Conservation (phyloP, 176 grass and related monocot genomes). For the Chrysopogon serrulatus region DNA sequence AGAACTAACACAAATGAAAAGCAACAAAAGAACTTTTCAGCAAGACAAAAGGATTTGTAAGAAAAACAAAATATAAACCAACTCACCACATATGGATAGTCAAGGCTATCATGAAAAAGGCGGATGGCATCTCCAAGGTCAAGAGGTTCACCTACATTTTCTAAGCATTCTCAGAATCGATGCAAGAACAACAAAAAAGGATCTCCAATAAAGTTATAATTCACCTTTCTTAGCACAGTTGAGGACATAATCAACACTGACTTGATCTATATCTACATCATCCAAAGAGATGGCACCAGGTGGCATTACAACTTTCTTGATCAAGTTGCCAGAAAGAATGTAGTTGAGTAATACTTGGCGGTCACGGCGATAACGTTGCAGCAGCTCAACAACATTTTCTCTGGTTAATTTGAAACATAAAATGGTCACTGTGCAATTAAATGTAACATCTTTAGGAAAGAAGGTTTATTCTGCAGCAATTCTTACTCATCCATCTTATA, state of each 20-base stretch:
- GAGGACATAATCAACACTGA: conserved; percentile 95
- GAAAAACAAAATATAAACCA: conserved; percentile 14
- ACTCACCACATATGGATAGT: conserved; percentile 84
- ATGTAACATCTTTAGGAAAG: neutral
- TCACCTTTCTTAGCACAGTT: conserved; percentile 94
- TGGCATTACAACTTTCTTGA: conserved; percentile 99
- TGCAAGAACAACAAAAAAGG: neutral
- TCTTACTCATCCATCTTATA: conserved; percentile 47
- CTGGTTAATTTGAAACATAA: conserved; percentile 36
- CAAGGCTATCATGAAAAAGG: conserved; percentile 94
- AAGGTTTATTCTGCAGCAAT: neutral
- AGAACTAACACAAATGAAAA: neutral
- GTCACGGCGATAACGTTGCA: conserved; percentile 87
- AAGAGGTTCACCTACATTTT: conserved; percentile 68
- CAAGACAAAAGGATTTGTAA: neutral
- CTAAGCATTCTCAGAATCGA: conserved; percentile 25
- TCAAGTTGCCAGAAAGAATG: conserved; percentile 84
- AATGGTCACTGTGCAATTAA: neutral
- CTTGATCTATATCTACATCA: conserved; percentile 91
- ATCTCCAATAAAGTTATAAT: neutral
- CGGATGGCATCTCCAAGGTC: conserved; percentile 91
- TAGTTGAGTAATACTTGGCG: conserved; percentile 89
- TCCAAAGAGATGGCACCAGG: conserved; percentile 90
- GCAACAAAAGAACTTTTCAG: neutral
- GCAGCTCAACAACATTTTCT: conserved; percentile 69